phyloP scores from a whole-genome alignment of 2,329 filamentous ascomycete genomes.

The Trichoderma aggressivum region DNA sequence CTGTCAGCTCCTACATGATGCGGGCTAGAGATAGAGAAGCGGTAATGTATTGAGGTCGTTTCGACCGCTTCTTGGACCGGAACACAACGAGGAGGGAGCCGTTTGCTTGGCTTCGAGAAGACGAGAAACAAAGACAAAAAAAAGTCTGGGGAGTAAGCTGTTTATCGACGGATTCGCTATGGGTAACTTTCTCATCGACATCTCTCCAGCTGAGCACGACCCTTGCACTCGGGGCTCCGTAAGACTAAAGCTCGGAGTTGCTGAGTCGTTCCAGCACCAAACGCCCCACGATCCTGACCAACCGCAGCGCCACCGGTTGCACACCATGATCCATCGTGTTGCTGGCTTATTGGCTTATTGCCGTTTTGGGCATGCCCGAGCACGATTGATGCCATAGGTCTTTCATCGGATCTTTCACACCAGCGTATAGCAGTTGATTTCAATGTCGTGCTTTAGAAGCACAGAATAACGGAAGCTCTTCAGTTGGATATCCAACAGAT shows the following conservation, averaged over 20 bases:
- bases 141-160: conserved; percentile 3
- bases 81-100: neutral
- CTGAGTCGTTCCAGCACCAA: neutral
- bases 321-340: neutral
- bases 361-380: neutral
- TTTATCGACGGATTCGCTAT: conserved; percentile 3
- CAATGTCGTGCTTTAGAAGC: neutral
- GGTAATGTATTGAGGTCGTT: neutral
- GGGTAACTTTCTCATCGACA: neutral
- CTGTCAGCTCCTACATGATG: neutral
- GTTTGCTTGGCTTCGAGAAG: neutral
- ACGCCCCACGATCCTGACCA: conserved; percentile 4
- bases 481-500: neutral
- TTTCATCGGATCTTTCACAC: neutral
- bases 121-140: neutral
- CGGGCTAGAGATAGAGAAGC: neutral
- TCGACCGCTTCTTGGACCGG: neutral
- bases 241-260: neutral
- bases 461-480: neutral
- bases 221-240: neutral
- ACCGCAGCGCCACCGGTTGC: neutral
- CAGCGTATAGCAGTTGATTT: neutral
- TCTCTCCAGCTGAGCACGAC: neutral
- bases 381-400: neutral
- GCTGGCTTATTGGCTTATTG: neutral